Base-by-base conservation (phyloP, 306 rosid genomes). In the Medicago lupulina region DNA sequence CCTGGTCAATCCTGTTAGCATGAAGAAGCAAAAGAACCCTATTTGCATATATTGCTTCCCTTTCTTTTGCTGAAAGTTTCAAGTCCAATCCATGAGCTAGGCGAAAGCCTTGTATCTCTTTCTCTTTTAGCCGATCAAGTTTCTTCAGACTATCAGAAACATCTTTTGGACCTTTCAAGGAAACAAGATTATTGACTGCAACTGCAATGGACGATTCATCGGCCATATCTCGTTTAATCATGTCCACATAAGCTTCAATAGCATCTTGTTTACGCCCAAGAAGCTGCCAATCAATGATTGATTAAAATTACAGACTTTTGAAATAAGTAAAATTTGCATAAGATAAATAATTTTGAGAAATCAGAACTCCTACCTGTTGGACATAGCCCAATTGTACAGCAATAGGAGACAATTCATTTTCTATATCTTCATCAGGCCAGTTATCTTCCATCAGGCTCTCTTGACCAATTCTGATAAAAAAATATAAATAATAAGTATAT, bases 371-470 rank as follows among this genome's bases (percentile, higher is more conserved):
- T 78, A 90, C 99, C 92, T 89, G 97, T 81, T 89, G 93, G 73
- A 95, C 96, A 88, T 95, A 95, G 74, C 96, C 97, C 83, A 95
- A 82, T 71, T 92, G 99, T 73, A 92, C 97, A 78, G 97, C 92
- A 74, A 95, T 85, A 44, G 99, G 97, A 51, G 99, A 85, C 91
- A 95, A 81, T 75, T 95, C 99, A 72, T 79, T 84, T 81, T 90
- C 97, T 71, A 92, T 85, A 23, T 89, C 97, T 3, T 95, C 97
- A 70, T 95, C 99, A 41, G 92, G 85, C 18, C 80, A 74, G 68
- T 83, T 88, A 47, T 95, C 99, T 40, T 91, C 97, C 91, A 89
- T 59, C 51, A 90, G 82, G 19, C 85, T 70, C 88, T 92, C 99
- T 77, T 88, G 93, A 76, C 99, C 99, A 81, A 89, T 89, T 83